Percentiles rank a stretch among this genome's conserved stretches.
phyloP scores from a whole-genome alignment of 2,329 filamentous ascomycete genomes.

The Fusarium piperis region DNA sequence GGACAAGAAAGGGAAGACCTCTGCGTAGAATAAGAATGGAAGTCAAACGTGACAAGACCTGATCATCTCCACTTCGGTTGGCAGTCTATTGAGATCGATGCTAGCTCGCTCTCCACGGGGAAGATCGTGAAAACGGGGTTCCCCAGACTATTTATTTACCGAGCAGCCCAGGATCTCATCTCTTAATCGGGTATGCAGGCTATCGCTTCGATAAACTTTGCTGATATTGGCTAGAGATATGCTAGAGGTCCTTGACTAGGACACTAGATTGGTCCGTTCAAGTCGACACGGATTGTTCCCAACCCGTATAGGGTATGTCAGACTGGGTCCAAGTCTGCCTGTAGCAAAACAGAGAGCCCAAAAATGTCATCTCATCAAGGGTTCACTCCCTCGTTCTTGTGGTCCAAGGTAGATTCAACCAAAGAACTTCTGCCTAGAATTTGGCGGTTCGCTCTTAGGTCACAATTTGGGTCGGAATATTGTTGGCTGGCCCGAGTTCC shows the following conservation, averaged over 20 bases:
- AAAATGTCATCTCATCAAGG: not conserved
- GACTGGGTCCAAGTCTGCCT: not conserved
- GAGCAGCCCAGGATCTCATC: not conserved
- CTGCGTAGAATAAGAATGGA: not conserved
- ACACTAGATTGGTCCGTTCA: not conserved
- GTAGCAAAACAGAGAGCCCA: not conserved
- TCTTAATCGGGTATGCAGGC: not conserved
- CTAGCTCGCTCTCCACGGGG: not conserved
- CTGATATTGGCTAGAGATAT: not conserved
- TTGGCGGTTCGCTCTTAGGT: not conserved
- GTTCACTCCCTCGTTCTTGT: not conserved
- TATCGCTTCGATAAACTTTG: not conserved
- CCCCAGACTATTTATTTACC: not conserved
- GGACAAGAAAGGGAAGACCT: not conserved
- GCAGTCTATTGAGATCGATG: not conserved
- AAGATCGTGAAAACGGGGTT: not conserved
- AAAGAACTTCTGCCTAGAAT: not conserved
- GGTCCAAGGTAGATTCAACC: not conserved
- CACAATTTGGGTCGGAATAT: not conserved
- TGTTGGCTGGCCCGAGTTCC: not conserved
- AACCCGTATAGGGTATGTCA: not conserved
- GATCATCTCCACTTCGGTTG: not conserved
- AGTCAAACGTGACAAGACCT: not conserved
- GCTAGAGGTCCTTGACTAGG: not conserved
- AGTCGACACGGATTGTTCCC: not conserved